Conservation (phyloP, 169 alveolate species). For the Eimeria nieschulzi region DNA sequence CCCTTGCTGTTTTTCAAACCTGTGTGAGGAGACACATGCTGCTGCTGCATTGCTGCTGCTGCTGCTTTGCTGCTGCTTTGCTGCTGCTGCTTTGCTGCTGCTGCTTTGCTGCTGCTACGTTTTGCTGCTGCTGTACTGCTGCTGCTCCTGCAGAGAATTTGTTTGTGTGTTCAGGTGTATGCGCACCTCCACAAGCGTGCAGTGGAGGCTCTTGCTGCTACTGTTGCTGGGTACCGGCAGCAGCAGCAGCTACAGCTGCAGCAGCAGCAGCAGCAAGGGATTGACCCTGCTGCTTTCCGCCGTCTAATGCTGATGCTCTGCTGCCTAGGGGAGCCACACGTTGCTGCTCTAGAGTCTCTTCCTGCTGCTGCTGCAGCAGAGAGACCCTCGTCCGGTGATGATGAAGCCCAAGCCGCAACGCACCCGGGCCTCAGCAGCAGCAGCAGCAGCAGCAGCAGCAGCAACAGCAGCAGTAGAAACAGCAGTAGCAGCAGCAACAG, state of each 20-base stretch:
- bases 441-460: slow-evolving; percentile 13
- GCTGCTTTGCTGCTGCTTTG: slow-evolving; percentile 25
- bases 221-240: slow-evolving; percentile 55
- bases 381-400: not conserved
- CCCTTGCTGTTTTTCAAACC: slow-evolving; percentile 34
- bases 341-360: slow-evolving; percentile 44
- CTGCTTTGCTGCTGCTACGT: slow-evolving; percentile 1
- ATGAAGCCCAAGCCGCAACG: not conserved
- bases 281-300: slow-evolving; percentile 50
- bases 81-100: slow-evolving; percentile 4
- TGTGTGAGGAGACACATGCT: slow-evolving; percentile 24
- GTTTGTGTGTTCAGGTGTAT: slow-evolving; percentile 22
- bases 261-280: slow-evolving; percentile 35
- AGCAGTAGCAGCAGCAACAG: slow-evolving; percentile 17
- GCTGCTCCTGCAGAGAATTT: not conserved
- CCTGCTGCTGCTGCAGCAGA: slow-evolving; percentile 39
- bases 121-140: not conserved
- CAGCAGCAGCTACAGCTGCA: slow-evolving; percentile 55
- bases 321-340: slow-evolving; percentile 59
- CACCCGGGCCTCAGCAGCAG: not conserved
- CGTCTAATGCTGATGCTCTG: slow-evolving; percentile 50
- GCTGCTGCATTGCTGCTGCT: slow-evolving; percentile 31
- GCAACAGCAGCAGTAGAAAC: slow-evolving; percentile 21
- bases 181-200: slow-evolving; percentile 24
- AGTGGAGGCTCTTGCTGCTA: slow-evolving; percentile 49